These are phyloP conservation scores for Colletotrichum sp. DNA, from an alignment of 2,329 filamentous ascomycete species.

Conservation along the genomic window DNA sequence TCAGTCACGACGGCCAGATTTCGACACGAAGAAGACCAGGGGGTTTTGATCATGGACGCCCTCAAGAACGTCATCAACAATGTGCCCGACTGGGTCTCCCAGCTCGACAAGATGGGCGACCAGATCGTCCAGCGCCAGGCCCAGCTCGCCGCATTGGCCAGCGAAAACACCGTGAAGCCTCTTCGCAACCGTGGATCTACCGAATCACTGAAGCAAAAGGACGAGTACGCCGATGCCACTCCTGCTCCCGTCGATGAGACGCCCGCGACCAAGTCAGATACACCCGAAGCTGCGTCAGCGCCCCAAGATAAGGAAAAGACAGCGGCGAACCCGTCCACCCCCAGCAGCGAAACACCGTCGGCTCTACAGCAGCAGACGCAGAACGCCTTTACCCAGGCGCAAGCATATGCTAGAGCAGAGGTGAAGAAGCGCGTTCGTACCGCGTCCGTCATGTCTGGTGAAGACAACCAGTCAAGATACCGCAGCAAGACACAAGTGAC, in stretches of 20 bases:
- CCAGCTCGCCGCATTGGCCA: conserved; percentile 58
- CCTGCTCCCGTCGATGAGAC: background rate
- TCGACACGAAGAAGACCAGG: conserved; percentile 29
- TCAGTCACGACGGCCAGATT: conserved; percentile 32
- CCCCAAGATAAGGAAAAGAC: background rate
- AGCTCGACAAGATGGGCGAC: conserved; percentile 64
- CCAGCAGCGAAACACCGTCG: conserved; percentile 38
- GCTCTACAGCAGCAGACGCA: conserved; percentile 44
- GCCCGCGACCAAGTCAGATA: background rate
- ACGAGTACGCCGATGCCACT: conserved; percentile 38
- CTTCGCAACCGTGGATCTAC: conserved; percentile 58
- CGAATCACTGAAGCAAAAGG: conserved; percentile 56
- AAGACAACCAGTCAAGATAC: conserved; percentile 59
- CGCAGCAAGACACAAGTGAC: conserved; percentile 79
- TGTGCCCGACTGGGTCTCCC: conserved; percentile 64
- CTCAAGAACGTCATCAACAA: conserved; percentile 59
- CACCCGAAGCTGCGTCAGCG: background rate
- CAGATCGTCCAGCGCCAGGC: conserved; percentile 67
- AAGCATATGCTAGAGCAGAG: conserved; percentile 50
- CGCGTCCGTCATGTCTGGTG: conserved; percentile 56
- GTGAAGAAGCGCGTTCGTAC: conserved; percentile 56
- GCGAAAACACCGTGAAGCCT: conserved; percentile 40
- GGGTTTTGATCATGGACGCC: conserved; percentile 57
- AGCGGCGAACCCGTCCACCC: conserved; percentile 30
- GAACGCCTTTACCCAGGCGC: conserved; percentile 50